Conservation (phyloP, 2,329 filamentous ascomycete species). For the Hymenoscyphus repandus region DNA sequence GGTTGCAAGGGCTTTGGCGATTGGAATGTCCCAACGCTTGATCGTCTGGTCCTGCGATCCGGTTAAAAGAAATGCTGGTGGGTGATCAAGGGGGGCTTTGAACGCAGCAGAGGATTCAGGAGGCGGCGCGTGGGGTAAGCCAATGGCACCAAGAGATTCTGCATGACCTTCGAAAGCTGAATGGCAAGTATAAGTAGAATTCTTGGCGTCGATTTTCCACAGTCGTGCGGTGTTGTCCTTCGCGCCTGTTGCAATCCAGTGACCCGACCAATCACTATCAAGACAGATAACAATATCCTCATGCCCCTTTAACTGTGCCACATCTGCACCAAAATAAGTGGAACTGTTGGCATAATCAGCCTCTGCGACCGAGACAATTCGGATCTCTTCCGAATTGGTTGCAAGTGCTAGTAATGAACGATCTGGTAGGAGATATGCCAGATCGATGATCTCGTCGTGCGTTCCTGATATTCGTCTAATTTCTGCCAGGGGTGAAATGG, state of each 20-base stretch:
- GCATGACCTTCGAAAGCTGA: constrained; percentile 85
- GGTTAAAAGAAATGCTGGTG: constrained; percentile 80
- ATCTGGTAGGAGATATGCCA: constrained; percentile 78
- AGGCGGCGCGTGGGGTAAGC: constrained; percentile 68
- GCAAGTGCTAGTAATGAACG: constrained; percentile 80
- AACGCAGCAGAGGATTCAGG: constrained; percentile 64
- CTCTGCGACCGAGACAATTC: constrained; percentile 67
- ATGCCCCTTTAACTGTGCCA: constrained; percentile 81
- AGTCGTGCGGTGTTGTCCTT: constrained; percentile 94
- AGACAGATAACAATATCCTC: constrained; percentile 94
- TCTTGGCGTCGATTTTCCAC: constrained; percentile 78
- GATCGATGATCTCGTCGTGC: constrained; percentile 94
- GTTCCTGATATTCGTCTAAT: constrained; percentile 86
- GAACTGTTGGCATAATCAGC: constrained; percentile 19
- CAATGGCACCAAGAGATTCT: constrained; percentile 86
- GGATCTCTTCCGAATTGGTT: constrained; percentile 90
- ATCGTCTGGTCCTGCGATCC: constrained; percentile 94
- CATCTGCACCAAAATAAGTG: constrained; percentile 80
- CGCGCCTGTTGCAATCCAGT: constrained; percentile 92
- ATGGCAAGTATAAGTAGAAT: constrained; percentile 72
- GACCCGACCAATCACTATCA: constrained; percentile 92
- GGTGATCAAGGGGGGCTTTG: constrained; percentile 68
- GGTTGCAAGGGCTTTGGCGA: constrained; percentile 39
- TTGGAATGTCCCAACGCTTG: constrained; percentile 84
- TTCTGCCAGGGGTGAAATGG: constrained; percentile 31